A percentile compares a stretch with the other conserved stretches of the same genome.
phyloP scores from a whole-genome alignment of 768 basidiomycete genomes.

The Pleurotus salmoneostramineus region DNA sequence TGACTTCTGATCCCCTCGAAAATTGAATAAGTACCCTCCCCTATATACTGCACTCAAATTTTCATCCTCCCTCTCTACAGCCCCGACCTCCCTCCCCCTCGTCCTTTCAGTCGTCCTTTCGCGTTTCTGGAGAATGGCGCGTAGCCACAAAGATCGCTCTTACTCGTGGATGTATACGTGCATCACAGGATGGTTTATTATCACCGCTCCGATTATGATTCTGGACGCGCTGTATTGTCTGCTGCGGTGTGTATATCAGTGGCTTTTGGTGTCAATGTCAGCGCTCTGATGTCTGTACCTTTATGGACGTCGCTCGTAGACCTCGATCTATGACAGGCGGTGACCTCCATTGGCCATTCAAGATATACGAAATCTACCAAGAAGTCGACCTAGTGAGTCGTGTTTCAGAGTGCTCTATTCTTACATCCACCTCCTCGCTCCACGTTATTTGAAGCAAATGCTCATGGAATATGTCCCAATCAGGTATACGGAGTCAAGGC shows the following conservation, averaged over 20 bases:
- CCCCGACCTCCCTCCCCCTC: slow-evolving; percentile 8
- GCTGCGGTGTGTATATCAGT: slow-evolving; percentile 23
- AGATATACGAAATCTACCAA: slow-evolving; percentile 66
- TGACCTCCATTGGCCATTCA: slow-evolving; percentile 84
- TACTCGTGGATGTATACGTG: slow-evolving; percentile 31
- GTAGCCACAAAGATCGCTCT: neutral
- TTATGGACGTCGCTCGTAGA: slow-evolving; percentile 13
- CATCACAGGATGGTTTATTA: slow-evolving; percentile 52
- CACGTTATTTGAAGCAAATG: neutral
- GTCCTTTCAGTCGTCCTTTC: neutral
- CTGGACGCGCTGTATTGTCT: slow-evolving; percentile 65
- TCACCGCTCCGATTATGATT: slow-evolving; percentile 57
- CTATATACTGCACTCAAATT: neutral
- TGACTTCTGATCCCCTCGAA: slow-evolving; percentile 2
- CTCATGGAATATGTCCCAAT: slow-evolving; percentile 3
- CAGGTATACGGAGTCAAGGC: slow-evolving; percentile 73
- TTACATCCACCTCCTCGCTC: neutral
- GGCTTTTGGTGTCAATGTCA: slow-evolving; percentile 36
- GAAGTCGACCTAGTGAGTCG: slow-evolving; percentile 24
- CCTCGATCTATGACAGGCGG: slow-evolving; percentile 54
- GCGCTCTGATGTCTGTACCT: neutral
- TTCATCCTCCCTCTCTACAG: slow-evolving; percentile 18
- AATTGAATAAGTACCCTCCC: slow-evolving; percentile 2
- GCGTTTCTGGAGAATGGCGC: neutral
- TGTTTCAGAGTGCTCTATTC: no score